These are phyloP conservation scores for Parasitella parasitica DNA, from an alignment of 371 early-diverging fungal genomes.

Conservation along the genomic window DNA sequence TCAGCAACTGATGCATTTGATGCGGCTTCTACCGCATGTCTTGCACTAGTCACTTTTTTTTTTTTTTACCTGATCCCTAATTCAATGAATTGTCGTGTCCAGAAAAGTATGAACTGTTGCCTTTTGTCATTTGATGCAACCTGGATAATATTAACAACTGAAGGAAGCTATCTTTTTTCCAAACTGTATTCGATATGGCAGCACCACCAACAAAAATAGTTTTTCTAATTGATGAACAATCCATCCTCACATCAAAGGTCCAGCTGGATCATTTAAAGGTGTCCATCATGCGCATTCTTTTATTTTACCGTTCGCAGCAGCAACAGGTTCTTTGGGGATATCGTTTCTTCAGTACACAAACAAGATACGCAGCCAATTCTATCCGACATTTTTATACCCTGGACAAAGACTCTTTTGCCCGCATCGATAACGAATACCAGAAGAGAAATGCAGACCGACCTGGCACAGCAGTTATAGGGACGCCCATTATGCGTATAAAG, in stretches of 20 bases:
- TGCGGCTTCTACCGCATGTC: no score
- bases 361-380: background rate
- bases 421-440: conserved; percentile 6
- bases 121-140: no score
- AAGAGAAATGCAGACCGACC: conserved; percentile 3
- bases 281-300: conserved; percentile 13
- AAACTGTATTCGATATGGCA: background rate
- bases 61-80: no score
- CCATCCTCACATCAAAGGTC: background rate
- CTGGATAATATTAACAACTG: no score
- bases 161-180: no score
- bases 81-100: no score
- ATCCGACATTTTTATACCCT: conserved; percentile 15
- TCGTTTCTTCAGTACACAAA: conserved; percentile 19
- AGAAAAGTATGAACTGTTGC: no score
- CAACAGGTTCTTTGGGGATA: conserved; percentile 12
- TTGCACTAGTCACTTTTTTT: no score
- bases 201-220: conserved; percentile 13
- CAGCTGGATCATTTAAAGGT: conserved; percentile 6
- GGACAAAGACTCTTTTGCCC: background rate
- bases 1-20: no score
- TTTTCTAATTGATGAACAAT: conserved; percentile 19
- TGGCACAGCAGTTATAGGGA: background rate
- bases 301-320: background rate
- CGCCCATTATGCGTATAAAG: conserved; percentile 13